Evolutionary conservation across 306 rosid species (phyloP).

Genomic region (Malus domestica): ASM211411v1 NC_041803.1:44965501-44966000

Average conservation of each 20-base stretch:
- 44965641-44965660: background rate
- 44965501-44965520: constrained; percentile 6
- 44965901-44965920: constrained; percentile 63
- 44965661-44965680: constrained; percentile 13
- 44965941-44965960: constrained; percentile 45
- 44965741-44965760: constrained; percentile 64
- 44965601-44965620: constrained; percentile 91
- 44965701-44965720: constrained; percentile 82
- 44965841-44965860: background rate
- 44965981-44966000: constrained; percentile 60
- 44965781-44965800: constrained; percentile 53
- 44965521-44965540: constrained; percentile 66
- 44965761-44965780: constrained; percentile 76
- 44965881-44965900: constrained; percentile 65
- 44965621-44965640: constrained; percentile 11
- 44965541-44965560: constrained; percentile 82
- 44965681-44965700: constrained; percentile 69
- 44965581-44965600: constrained; percentile 92
- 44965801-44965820: constrained; percentile 26
- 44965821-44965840: constrained; percentile 13
- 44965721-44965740: constrained; percentile 80
- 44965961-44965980: constrained; percentile 59
- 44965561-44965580: constrained; percentile 91
- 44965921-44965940: constrained; percentile 48
- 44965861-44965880: constrained; percentile 3